A percentile compares a stretch with the other conserved stretches of the same genome.
Conservation (phyloP, 345 rosid species). For the Salix arbutifolia region DNA sequence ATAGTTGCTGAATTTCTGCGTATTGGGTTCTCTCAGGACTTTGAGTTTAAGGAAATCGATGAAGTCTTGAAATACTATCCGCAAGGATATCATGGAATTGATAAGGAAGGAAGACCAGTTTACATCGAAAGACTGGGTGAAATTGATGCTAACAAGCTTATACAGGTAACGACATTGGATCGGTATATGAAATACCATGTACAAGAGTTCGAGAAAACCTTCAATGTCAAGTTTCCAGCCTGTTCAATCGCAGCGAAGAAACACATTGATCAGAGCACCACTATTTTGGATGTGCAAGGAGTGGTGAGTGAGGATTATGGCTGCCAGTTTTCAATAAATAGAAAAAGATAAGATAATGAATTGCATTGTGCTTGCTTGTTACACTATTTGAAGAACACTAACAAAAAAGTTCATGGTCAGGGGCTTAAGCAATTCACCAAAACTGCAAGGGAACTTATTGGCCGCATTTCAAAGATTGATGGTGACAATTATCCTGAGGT, state of each 20-base stretch:
- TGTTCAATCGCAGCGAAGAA: conserved; percentile 69
- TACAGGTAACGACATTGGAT: conserved; percentile 78
- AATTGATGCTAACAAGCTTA: conserved; percentile 73
- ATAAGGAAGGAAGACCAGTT: conserved; percentile 78
- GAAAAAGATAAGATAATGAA: not conserved
- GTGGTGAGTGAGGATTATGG: conserved; percentile 53
- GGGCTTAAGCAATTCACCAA: conserved; percentile 86
- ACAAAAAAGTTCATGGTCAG: conserved; percentile 32
- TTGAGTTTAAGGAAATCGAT: conserved; percentile 64
- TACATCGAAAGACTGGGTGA: conserved; percentile 79
- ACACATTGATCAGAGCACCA: conserved; percentile 87
- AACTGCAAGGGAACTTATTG: conserved; percentile 73
- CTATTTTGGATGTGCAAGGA: conserved; percentile 90
- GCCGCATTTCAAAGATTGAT: conserved; percentile 70
- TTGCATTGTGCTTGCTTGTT: not conserved
- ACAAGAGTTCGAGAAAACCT: conserved; percentile 77
- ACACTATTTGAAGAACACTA: not conserved
- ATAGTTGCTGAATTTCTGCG: not conserved
- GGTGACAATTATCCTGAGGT: conserved; percentile 92
- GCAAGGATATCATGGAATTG: conserved; percentile 91
- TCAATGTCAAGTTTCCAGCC: conserved; percentile 67
- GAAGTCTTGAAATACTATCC: conserved; percentile 77
- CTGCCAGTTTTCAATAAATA: not conserved
- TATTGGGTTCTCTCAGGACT: conserved; percentile 45
- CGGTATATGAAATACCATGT: conserved; percentile 83